Percentiles rank a stretch among this genome's conserved stretches.
Evolutionary conservation across 768 basidiomycete species (phyloP).

Genomic region (Xerocomus potaroensis): DNA sequence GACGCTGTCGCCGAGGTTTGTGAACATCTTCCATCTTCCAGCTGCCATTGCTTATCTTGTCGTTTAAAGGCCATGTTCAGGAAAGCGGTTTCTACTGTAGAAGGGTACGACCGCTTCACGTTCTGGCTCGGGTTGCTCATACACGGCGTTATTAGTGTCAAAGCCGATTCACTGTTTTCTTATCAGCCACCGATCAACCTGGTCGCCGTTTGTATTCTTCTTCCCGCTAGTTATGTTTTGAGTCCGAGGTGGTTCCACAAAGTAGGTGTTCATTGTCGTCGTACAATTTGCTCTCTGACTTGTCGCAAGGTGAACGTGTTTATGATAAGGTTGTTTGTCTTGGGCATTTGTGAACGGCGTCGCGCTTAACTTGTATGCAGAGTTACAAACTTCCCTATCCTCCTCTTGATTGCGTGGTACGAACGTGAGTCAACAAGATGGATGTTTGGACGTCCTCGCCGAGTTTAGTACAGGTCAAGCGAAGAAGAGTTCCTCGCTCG

Average conservation of each 20-base stretch:
- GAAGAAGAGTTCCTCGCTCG: slow-evolving; percentile 58
- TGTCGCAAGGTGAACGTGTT: slow-evolving; percentile 72
- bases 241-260: slow-evolving; percentile 98
- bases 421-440: slow-evolving; percentile 46
- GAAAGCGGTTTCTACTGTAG: slow-evolving; percentile 89
- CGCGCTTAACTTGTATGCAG: slow-evolving; percentile 32
- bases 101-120: slow-evolving; percentile 56
- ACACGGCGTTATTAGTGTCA: slow-evolving; percentile 49
- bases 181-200: slow-evolving; percentile 94
- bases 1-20: slow-evolving; percentile 88
- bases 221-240: slow-evolving; percentile 83
- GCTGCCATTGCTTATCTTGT: neutral
- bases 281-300: slow-evolving; percentile 14
- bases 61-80: slow-evolving; percentile 82
- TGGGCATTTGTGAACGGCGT: neutral
- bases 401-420: slow-evolving; percentile 77
- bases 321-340: slow-evolving; percentile 60
- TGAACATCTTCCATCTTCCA: neutral
- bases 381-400: slow-evolving; percentile 78
- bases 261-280: slow-evolving; percentile 35
- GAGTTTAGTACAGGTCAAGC: slow-evolving; percentile 44
- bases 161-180: slow-evolving; percentile 88
- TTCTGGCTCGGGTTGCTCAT: slow-evolving; percentile 7
- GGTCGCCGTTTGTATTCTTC: slow-evolving; percentile 78
- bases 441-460: neutral